A percentile compares a stretch with the other conserved stretches of the same genome.
phyloP scores from a whole-genome alignment of 371 early-diverging fungal genomes.

The Zychaea mexicana region DNA sequence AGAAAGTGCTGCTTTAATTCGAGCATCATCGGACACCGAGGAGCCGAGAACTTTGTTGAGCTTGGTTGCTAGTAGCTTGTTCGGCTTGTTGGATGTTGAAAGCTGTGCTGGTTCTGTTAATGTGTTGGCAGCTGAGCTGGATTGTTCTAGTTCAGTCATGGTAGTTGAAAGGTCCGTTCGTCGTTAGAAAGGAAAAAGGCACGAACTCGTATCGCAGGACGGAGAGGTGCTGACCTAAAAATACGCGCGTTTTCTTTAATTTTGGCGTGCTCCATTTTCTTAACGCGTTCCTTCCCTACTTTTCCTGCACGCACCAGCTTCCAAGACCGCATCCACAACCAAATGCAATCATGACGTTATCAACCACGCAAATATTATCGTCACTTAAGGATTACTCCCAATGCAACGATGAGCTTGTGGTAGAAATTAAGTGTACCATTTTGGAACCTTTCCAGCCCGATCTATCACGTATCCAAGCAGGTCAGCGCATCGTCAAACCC shows the following conservation, averaged over 20 bases:
- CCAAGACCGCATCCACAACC: neutral
- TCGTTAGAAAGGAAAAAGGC: too few relatives aligned
- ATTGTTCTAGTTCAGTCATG: constrained; percentile 7
- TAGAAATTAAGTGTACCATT: constrained; percentile 21
- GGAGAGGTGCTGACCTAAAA: too few relatives aligned
- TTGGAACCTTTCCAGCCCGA: constrained; percentile 41
- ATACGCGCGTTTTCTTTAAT: neutral
- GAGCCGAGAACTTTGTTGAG: constrained; percentile 58
- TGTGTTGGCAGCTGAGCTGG: neutral
- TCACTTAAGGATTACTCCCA: constrained; percentile 15
- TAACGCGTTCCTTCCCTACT: neutral
- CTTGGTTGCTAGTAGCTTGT: constrained; percentile 53
- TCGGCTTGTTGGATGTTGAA: constrained; percentile 43
- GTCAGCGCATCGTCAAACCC: constrained; percentile 20
- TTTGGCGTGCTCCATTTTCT: neutral
- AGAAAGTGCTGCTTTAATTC: constrained; percentile 63
- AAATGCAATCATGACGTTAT: neutral
- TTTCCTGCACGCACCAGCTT: neutral
- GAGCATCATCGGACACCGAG: constrained; percentile 56
- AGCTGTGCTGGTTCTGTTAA: constrained; percentile 18
- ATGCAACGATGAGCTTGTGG: constrained; percentile 34
- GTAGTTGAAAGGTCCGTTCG: too few relatives aligned
- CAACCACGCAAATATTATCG: neutral
- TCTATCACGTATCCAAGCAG: constrained; percentile 16
- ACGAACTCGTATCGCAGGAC: too few relatives aligned